A percentile compares a stretch with the other conserved stretches of the same genome.
These are phyloP conservation scores for Colletotrichum kahawae DNA, from an alignment of 2,329 filamentous ascomycete species.

Conservation along the genomic window DNA sequence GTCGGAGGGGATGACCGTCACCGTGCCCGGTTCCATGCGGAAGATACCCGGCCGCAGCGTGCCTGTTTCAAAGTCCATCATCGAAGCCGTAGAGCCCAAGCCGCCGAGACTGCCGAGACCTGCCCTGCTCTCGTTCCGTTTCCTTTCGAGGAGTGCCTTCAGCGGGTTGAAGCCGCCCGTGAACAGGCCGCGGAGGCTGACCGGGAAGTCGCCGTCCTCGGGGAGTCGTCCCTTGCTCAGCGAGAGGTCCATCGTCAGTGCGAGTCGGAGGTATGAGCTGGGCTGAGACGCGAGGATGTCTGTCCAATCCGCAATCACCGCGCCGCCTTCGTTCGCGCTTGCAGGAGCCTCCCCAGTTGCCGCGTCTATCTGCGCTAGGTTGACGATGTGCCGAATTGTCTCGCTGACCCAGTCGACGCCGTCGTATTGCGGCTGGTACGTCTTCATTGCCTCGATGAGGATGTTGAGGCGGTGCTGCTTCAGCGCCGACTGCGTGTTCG, in stretches of 20 bases:
- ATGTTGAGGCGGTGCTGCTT: slow-evolving; percentile 50
- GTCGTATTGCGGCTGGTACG: slow-evolving; percentile 50
- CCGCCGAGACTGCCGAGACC: background rate
- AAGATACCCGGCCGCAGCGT: slow-evolving; percentile 13
- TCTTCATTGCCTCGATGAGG: slow-evolving; percentile 50
- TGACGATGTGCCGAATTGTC: slow-evolving; percentile 47
- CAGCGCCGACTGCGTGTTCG: slow-evolving; percentile 37
- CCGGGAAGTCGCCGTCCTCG: slow-evolving; percentile 45
- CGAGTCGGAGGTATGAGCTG: slow-evolving; percentile 44
- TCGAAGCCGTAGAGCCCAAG: background rate
- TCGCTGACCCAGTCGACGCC: slow-evolving; percentile 50
- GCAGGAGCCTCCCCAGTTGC: background rate
- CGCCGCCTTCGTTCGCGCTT: slow-evolving; percentile 15
- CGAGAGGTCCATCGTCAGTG: slow-evolving; percentile 48
- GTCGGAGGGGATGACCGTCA: slow-evolving; percentile 22
- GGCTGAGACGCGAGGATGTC: slow-evolving; percentile 46
- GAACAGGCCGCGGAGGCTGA: slow-evolving; percentile 41
- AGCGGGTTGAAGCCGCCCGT: slow-evolving; percentile 41
- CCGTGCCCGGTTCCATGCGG: slow-evolving; percentile 11
- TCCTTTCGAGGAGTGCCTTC: slow-evolving; percentile 33
- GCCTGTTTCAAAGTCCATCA: slow-evolving; percentile 12
- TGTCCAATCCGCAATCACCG: slow-evolving; percentile 43
- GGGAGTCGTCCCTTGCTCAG: slow-evolving; percentile 46
- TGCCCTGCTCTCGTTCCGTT: slow-evolving; percentile 15
- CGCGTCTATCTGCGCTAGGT: slow-evolving; percentile 37